Evolutionary conservation across 2,329 filamentous ascomycete genomes (phyloP).

Genomic region (Blumeria graminis): DNA sequence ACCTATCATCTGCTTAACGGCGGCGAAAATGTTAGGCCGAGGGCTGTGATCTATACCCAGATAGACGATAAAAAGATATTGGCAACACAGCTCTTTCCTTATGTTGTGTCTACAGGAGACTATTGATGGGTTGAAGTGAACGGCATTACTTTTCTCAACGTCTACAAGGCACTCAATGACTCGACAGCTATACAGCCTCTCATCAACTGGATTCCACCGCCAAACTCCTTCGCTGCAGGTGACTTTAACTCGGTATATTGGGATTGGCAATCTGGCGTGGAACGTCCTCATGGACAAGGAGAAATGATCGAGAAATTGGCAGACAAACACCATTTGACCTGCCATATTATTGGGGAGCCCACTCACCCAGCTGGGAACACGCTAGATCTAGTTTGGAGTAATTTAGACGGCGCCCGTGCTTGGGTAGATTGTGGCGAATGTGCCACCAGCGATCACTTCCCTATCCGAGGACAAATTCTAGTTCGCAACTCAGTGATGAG

Average conservation of each 20-base stretch:
- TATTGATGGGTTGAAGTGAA: neutral
- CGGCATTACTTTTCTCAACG: neutral
- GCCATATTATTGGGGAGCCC: neutral
- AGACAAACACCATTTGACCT: neutral
- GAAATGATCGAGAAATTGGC: neutral
- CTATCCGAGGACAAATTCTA: neutral
- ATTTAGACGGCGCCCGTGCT: neutral
- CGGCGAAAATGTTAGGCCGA: too few relatives aligned
- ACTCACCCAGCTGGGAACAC: neutral
- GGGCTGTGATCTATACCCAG: too few relatives aligned
- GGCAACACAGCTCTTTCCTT: too few relatives aligned
- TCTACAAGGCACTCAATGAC: neutral
- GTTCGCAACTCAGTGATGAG: neutral
- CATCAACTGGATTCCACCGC: neutral
- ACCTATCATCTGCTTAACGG: too few relatives aligned
- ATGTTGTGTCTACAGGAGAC: neutral
- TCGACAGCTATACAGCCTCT: neutral
- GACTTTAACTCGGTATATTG: neutral
- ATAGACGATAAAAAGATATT: too few relatives aligned
- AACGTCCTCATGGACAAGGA: neutral
- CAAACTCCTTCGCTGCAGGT: neutral
- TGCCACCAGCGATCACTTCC: neutral
- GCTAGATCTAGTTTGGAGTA: neutral
- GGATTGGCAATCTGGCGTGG: neutral
- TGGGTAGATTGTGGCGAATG: neutral